Base-by-base conservation (phyloP, 164 flowering plant species). In the Platanus orientalis region DNA sequence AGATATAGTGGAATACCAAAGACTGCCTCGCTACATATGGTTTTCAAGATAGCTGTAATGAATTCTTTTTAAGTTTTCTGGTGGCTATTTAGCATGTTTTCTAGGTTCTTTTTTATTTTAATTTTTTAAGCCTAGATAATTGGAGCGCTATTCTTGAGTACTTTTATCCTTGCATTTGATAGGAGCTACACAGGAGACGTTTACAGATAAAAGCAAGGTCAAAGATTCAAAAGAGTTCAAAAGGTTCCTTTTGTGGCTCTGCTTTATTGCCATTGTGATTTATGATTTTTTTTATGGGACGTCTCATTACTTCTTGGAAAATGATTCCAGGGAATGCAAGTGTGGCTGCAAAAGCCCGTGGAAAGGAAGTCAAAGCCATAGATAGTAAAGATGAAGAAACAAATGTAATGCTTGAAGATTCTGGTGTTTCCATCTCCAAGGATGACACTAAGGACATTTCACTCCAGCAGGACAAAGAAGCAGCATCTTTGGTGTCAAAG, bases 181-280 rank as follows among this genome's bases (percentile, higher is more conserved):
- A 84, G 88, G 88, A 84, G 65, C 68, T 84, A 61, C 84, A 79
- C 55, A 75, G 60, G 69, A 79, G 71, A 68, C 80, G 83, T 19
- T 69, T 84, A 57, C 78, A 77, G 60, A 79, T 84, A 56, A 84
- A 84, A 60, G 25, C 77, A 36, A 72, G 49, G 63, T 72, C 81
- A 40, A 80, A 76, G 65, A 51, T 56, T 17, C 64, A 61, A 25
- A 77, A 78, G 68, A 75, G 72, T 58, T n/a, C 54, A 11, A 67
- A 76, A 79, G 84, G 84, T 78, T 62, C 29, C 24, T 42, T 65
- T 19, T 39, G 42, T 56, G 30, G 5, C 21, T 58, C 12, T 34
- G 1, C 54, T 24, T 51, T 55, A 9, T 12, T 20, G 28, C 12
- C 55, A 9, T 14, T 30, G 16, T n/a, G n/a, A n/a, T 54, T 14